Evolutionary conservation across 108 stramenopile genomes (phyloP).

Genomic region (Skeletonema costatum): DNA sequence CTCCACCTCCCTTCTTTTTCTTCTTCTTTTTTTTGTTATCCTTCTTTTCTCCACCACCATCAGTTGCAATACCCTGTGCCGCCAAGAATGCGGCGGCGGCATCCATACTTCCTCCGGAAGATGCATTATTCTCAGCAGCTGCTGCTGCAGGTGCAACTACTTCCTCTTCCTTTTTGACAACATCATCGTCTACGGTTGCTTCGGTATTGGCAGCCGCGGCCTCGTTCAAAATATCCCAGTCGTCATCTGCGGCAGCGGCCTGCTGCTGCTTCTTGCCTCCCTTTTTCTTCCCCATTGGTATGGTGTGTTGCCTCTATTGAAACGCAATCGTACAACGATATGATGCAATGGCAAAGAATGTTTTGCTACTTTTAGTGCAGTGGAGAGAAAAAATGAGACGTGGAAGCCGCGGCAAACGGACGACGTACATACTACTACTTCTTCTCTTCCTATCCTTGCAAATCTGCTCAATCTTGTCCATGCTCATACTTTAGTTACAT

Average conservation of each 20-base stretch:
- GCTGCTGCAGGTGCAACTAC: not conserved
- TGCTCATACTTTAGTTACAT: too few species aligned
- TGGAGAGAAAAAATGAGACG: too few species aligned
- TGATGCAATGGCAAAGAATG: too few species aligned
- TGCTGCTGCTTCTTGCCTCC: constrained; percentile 28
- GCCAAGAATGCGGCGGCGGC: constrained; percentile 88
- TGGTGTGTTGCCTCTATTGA: not conserved
- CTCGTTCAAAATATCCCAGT: constrained; percentile 46
- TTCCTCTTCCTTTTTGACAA: constrained; percentile 8
- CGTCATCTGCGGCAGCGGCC: constrained; percentile 37
- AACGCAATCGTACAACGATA: too few species aligned
- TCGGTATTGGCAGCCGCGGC: constrained; percentile 24
- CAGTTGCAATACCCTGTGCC: constrained; percentile 61
- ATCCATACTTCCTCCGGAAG: constrained; percentile 31
- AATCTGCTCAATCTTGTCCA: too few species aligned
- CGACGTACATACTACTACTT: too few species aligned
- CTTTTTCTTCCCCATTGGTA: constrained; percentile 51
- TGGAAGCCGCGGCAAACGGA: too few species aligned
- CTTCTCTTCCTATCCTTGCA: too few species aligned
- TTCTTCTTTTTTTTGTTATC: constrained; percentile 87
- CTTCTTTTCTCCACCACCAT: constrained; percentile 49
- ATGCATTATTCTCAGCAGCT: constrained; percentile 18
- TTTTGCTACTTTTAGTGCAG: too few species aligned
- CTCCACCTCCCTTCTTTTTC: constrained; percentile 68
- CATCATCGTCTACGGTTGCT: constrained; percentile 5